Conservation (phyloP, 352 stramenopile species). For the Phytopythium mirpurense region DNA sequence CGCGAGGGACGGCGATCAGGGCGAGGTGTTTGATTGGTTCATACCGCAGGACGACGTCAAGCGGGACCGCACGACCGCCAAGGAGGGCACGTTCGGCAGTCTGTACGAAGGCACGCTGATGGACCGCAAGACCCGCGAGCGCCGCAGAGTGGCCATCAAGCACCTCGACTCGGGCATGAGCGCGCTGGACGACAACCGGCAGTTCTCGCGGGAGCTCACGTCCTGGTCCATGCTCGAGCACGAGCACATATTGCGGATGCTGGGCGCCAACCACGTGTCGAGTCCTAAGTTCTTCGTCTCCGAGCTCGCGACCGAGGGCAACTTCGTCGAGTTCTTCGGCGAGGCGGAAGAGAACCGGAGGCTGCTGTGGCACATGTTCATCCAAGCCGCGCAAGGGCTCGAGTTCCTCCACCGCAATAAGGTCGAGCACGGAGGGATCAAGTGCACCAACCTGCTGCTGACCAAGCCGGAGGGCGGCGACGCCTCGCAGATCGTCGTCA, state of each 20-base stretch:
- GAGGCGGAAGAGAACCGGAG: neutral
- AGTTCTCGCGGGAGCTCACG: conserved; percentile 25
- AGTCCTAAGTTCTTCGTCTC: conserved; percentile 22
- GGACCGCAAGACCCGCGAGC: conserved; percentile 10
- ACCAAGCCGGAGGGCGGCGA: conserved; percentile 1
- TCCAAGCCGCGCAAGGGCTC: conserved; percentile 26
- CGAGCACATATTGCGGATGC: conserved; percentile 28
- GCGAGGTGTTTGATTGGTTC: conserved; percentile 19
- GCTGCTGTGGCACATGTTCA: conserved; percentile 19
- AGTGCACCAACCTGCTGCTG: conserved; percentile 70
- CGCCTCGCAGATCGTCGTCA: neutral
- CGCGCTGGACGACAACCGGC: neutral
- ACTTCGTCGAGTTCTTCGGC: conserved; percentile 12
- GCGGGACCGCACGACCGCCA: too few species aligned
- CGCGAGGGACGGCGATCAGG: conserved; percentile 3
- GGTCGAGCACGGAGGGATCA: conserved; percentile 76
- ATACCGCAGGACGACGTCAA: conserved; percentile 16
- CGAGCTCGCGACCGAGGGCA: conserved; percentile 20
- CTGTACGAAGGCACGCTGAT: conserved; percentile 14
- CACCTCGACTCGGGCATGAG: conserved; percentile 19
- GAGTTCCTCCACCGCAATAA: conserved; percentile 39
- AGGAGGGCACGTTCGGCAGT: conserved; percentile 7
- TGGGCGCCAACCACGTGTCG: conserved; percentile 28
- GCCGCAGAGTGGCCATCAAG: neutral
- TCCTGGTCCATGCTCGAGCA: conserved; percentile 23